Base-by-base conservation (phyloP, 495 filamentous ascomycete species). In the Pyronema omphalodes region DNA sequence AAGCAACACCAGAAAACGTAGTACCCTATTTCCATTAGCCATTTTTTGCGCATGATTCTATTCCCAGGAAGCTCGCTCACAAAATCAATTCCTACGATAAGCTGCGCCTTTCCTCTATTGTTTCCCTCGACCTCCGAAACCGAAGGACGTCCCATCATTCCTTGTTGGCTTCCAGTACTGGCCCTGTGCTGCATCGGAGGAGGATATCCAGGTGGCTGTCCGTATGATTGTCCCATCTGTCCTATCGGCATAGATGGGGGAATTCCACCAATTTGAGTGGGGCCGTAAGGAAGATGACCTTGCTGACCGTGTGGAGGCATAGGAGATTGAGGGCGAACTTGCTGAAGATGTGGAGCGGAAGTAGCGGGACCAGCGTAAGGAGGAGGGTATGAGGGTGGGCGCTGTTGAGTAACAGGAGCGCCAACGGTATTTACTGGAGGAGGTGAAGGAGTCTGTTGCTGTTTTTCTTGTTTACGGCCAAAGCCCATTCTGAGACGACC, bases 121-220 rank as follows among this genome's bases (percentile, higher is more conserved):
- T 79, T 82, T 29, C 84, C 87, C 60, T 94, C 88, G 19, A 94
- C 83, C 67, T 95, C 93, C 37, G 81, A 83, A 51, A 77, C 77
- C 3, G 46, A 41, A 23, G 58, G 55, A 23, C 62, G 56, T 15
- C 55, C 51, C 40, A 62, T 53, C 23, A 52, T 58, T 11, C 52
- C 55, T n/a, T 58, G 59, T 52, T 52, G 44, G 9, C 43, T 34
- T 40, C 55, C 19, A 54, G 63, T 53, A 15, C 56, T 62, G 34
- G 59, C 60, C 49, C 61, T 54, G 35, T 65, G 62, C 36, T 44
- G 50, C 56, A 53, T 52, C 43, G 59, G 61, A n/a, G 43, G 12
- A 8, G 18, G 19, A 15, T 53, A 23, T 37, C 37, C 33, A 12
- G 49, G 55, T 17, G 37, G 49, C 12, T 52, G 48, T 9, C 37